Conservation (phyloP, 2,329 filamentous ascomycete species). For the Clarireedia monteithiana region DNA sequence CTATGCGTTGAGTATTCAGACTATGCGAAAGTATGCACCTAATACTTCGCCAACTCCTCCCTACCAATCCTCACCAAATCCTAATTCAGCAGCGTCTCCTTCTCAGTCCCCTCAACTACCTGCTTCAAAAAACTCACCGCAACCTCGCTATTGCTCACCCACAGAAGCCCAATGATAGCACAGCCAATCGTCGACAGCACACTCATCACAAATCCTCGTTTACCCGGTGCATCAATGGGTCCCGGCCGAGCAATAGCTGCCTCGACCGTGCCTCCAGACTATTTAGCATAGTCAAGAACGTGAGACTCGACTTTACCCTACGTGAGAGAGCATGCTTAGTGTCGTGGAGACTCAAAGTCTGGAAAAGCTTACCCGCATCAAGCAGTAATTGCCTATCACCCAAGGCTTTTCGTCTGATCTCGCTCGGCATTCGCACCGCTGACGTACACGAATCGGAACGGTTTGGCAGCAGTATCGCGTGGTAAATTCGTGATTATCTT, state of each 20-base stretch:
- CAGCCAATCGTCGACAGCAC: not conserved
- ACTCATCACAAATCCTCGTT: no score
- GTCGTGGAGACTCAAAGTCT: not conserved
- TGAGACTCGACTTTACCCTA: conserved; percentile 40
- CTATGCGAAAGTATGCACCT: not conserved
- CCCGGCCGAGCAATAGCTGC: conserved; percentile 36
- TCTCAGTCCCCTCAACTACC: not conserved
- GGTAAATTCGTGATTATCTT: conserved; percentile 27
- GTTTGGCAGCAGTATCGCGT: conserved; percentile 22
- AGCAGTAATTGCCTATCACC: conserved; percentile 33
- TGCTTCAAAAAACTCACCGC: conserved; percentile 38
- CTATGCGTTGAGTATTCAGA: no score
- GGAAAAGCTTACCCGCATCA: conserved; percentile 38
- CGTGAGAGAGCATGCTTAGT: not conserved
- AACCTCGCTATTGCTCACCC: conserved; percentile 32
- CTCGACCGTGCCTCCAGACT: conserved; percentile 33
- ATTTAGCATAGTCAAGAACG: conserved; percentile 35
- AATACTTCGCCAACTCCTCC: not conserved
- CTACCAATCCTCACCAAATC: not conserved
- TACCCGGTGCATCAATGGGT: conserved; percentile 31
- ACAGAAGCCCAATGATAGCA: conserved; percentile 27
- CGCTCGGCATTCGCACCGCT: conserved; percentile 38
- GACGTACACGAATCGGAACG: conserved; percentile 42
- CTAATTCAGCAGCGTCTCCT: not conserved
- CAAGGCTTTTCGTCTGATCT: conserved; percentile 37